phyloP scores from a whole-genome alignment of 306 rosid genomes.

The Dalbergia oliveri region DNA sequence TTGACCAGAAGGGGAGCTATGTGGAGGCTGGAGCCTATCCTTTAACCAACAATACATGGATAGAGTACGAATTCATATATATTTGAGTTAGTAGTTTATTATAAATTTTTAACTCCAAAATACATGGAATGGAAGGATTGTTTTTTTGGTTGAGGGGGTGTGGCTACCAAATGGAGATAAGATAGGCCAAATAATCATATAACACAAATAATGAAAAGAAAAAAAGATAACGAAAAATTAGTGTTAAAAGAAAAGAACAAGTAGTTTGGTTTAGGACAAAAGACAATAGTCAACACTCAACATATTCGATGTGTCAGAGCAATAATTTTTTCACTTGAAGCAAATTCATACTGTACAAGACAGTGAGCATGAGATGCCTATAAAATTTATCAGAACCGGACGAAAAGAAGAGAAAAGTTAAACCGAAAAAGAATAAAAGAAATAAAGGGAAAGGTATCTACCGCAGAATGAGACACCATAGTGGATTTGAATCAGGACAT shows the following conservation, averaged over 20 bases:
- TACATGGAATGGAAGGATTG: too few species aligned
- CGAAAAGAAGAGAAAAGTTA: not conserved
- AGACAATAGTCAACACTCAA: slow-evolving; percentile 1
- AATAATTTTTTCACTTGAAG: slow-evolving; percentile 8
- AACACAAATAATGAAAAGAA: not conserved
- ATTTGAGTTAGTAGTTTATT: too few species aligned
- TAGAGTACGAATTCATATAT: too few species aligned
- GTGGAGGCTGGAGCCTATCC: too few species aligned
- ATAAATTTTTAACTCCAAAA: too few species aligned
- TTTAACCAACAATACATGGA: too few species aligned
- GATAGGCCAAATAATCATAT: not conserved
- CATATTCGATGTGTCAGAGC: slow-evolving; percentile 7
- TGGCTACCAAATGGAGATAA: too few species aligned
- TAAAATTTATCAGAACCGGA: not conserved
- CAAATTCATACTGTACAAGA: slow-evolving; percentile 23
- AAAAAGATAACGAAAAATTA: not conserved
- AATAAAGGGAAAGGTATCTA: not conserved
- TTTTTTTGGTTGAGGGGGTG: too few species aligned
- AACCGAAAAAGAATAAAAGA: not conserved
- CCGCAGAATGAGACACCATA: slow-evolving; percentile 1
- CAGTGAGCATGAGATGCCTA: slow-evolving; percentile 26
- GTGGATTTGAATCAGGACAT: slow-evolving; percentile 28
- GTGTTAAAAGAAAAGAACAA: not conserved
- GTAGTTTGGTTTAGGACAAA: not conserved
- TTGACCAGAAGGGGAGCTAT: too few species aligned